Base-by-base conservation (phyloP, 116 monocot genomes). In the Posidonia oceanica region DNA sequence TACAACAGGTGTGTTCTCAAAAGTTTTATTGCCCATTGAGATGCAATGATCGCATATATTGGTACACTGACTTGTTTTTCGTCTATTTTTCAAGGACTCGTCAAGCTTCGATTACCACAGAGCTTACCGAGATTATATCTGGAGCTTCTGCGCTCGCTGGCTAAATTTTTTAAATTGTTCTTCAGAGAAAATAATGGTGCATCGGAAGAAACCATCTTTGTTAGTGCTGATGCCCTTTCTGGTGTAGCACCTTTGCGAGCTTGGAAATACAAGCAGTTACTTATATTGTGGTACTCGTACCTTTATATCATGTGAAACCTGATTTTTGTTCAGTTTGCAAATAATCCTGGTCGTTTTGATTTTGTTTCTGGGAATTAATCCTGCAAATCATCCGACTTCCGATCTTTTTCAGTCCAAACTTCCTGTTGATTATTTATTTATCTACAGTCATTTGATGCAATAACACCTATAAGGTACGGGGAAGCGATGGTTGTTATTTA, bases 31-130 rank as follows among this genome's bases (percentile, higher is more conserved):
- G 41, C 68, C 5, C 44, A 36, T 21, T 21, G 21, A 53, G 10
- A 60, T 37, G 11, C n/a, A n/a, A 61, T 48, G 3, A 39, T 5
- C 56, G 14, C 54, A 54, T 36, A 10, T 14, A 17, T 64, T 11
- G 16, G 23, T 41, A 44, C 14, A 41, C 23, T 29, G 4, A 22
- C 14, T 37, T 18, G 67, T n/a, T 23, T 52, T 51, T 59, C 17
- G 42, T 14, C 21, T 16, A 42, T 44, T 72, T 58, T 52, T 66
- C 37, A 67, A 94, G 94, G 83, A 94, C 94, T 23, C 90, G 94
- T 52, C 94, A 94, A 90, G 90, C 94, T 61, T 90, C 94, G 7
- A 90, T 94, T 63, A 94, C 94, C 1, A 94, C 90, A 4, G 94
- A 94, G 80, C 83, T 94, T 39, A 85, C 60, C 36, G 94, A 94